Evolutionary conservation across 2,329 filamentous ascomycete species (phyloP).

Genomic region (Allantophomopsis cytisporea): DNA sequence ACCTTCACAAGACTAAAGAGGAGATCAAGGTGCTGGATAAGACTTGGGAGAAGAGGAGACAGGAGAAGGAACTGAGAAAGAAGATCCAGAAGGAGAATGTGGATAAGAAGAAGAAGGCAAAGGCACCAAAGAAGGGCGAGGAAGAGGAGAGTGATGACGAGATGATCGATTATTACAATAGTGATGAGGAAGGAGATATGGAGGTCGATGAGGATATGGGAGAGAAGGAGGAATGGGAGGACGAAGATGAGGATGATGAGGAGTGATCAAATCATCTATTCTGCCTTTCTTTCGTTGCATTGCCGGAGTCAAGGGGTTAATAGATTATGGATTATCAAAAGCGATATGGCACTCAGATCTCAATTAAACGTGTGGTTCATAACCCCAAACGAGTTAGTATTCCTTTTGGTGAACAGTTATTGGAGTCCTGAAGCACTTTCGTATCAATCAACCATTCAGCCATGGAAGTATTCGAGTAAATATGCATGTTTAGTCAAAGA

Average conservation of each 20-base stretch:
- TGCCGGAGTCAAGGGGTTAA: background rate
- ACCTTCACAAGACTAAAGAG: constrained; percentile 68
- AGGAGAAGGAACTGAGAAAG: constrained; percentile 72
- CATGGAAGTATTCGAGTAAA: no score
- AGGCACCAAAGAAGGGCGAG: constrained; percentile 17
- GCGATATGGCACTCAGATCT: background rate
- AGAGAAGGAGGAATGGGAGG: constrained; percentile 10
- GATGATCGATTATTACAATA: constrained; percentile 25
- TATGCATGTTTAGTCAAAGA: background rate
- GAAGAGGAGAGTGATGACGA: constrained; percentile 36
- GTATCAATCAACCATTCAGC: no score
- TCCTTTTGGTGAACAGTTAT: background rate
- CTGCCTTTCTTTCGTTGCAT: no score
- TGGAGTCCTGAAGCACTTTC: no score
- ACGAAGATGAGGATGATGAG: background rate
- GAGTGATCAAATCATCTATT: background rate
- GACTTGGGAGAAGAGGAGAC: constrained; percentile 64
- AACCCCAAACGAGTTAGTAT: background rate
- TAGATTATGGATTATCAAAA: background rate
- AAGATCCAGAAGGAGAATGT: constrained; percentile 82
- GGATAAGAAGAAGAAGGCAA: constrained; percentile 65
- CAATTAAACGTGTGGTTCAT: background rate
- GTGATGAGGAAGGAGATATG: constrained; percentile 17
- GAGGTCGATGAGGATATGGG: constrained; percentile 19
- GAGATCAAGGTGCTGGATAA: constrained; percentile 71